Evolutionary conservation across 192 early-diverging fungal species (phyloP).

Genomic region (Piromyces sp.): DNA sequence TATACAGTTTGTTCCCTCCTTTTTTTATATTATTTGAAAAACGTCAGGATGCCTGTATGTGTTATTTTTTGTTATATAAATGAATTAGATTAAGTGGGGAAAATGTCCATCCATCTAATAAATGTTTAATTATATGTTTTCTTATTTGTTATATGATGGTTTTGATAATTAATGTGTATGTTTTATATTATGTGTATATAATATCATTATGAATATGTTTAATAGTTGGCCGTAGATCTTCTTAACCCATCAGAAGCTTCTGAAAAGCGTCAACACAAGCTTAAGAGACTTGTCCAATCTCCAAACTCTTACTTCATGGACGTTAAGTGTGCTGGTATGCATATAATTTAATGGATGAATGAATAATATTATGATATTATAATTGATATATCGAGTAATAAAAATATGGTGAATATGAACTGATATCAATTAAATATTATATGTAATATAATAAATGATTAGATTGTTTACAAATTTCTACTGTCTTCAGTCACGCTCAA

Average conservation of each 20-base stretch:
- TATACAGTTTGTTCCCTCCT: not conserved
- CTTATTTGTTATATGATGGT: too few relatives aligned
- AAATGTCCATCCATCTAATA: not conserved
- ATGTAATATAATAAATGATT: not conserved
- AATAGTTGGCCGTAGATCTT: not conserved
- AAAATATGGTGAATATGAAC: too few relatives aligned
- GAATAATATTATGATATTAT: too few relatives aligned
- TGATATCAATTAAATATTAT: too few relatives aligned
- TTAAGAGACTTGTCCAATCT: conserved; percentile 89
- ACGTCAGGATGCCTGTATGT: not conserved
- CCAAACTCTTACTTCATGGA: conserved; percentile 99
- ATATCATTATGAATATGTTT: too few relatives aligned
- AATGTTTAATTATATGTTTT: too few relatives aligned
- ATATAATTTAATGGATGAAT: too few relatives aligned
- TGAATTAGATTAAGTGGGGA: too few relatives aligned
- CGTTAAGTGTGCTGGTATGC: conserved; percentile 74
- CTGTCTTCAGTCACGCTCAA: conserved; percentile 98
- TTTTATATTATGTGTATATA: too few relatives aligned
- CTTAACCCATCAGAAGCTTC: not conserved
- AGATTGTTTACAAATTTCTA: conserved; percentile 94
- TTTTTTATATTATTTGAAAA: not conserved
- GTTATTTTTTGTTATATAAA: not conserved
- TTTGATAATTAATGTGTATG: too few relatives aligned
- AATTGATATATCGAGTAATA: too few relatives aligned
- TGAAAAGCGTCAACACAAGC: not conserved